These are phyloP conservation scores for Macrolepiota dolichaula DNA, from an alignment of 768 basidiomycete genomes.

Conservation along the genomic window DNA sequence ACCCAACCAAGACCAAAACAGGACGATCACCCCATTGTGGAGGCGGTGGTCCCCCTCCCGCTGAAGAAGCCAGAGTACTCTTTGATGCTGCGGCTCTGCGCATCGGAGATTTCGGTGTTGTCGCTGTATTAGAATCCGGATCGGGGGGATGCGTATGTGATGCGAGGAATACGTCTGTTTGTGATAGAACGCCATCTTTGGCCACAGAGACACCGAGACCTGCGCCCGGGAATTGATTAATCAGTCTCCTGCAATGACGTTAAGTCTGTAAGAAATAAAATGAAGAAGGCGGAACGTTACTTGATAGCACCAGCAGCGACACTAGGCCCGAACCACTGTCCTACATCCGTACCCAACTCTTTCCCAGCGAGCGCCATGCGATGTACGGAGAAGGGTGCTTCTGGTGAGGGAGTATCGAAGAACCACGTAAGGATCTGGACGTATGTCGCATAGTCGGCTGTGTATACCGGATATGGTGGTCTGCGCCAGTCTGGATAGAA, in stretches of 20 bases:
- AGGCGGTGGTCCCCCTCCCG: background rate
- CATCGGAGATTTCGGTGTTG: constrained; percentile 20
- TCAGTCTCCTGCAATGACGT: constrained; percentile 53
- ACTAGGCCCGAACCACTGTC: constrained; percentile 97
- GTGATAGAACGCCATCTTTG: constrained; percentile 77
- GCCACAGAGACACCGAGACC: constrained; percentile 82
- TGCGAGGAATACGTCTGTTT: constrained; percentile 82
- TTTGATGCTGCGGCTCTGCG: background rate
- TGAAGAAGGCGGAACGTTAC: too few species aligned
- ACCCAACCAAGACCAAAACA: constrained; percentile 83
- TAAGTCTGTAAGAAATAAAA: too few species aligned
- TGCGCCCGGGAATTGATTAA: constrained; percentile 75
- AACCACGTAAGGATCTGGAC: constrained; percentile 95
- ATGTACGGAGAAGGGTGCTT: constrained; percentile 92
- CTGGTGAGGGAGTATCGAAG: constrained; percentile 80
- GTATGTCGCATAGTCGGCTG: constrained; percentile 77
- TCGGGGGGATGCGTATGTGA: constrained; percentile 41
- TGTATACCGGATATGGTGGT: constrained; percentile 56
- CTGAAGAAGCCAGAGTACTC: background rate
- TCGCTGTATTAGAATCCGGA: constrained; percentile 27
- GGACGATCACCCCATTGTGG: constrained; percentile 75
- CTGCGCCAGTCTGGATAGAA: constrained; percentile 77
- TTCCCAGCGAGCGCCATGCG: constrained; percentile 95
- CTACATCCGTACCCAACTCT: constrained; percentile 91
- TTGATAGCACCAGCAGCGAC: constrained; percentile 97